Conservation (phyloP, 75 land plant species). For the Azolla pinnata region DNA sequence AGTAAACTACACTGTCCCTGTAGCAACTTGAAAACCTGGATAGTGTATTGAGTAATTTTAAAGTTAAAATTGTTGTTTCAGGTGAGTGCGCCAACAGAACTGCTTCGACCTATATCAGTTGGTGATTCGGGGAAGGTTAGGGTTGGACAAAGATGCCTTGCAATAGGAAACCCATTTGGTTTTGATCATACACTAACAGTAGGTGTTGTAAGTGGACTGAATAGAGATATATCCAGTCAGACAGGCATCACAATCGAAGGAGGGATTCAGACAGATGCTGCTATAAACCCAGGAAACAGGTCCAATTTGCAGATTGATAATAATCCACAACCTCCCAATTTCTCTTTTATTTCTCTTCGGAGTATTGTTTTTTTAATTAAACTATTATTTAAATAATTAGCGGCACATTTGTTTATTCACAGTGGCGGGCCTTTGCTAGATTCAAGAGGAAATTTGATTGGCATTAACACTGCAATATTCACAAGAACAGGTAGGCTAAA, state of each 20-base stretch:
- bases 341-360: too few species aligned
- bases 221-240: conserved; percentile 85
- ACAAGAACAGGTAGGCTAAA: conserved; percentile 98
- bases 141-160: conserved; percentile 91
- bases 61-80: conserved; percentile 25
- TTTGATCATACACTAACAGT: conserved; percentile 96
- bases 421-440: conserved; percentile 92
- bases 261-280: conserved; percentile 96
- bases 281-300: conserved; percentile 97
- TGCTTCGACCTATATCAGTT: conserved; percentile 60
- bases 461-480: conserved; percentile 92
- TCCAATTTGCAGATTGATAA: too few species aligned
- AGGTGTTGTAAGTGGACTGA: conserved; percentile 86
- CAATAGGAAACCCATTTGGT: conserved; percentile 97
- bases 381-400: too few species aligned
- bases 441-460: conserved; percentile 75
- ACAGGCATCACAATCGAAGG: conserved; percentile 85
- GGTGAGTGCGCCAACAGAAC: conserved; percentile 69
- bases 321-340: too few species aligned
- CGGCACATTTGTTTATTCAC: too few species aligned
- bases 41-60: too few species aligned
- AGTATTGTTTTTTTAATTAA: too few species aligned
- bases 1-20: too few species aligned
- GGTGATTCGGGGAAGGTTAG: conserved; percentile 60
- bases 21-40: too few species aligned